A percentile compares a stretch with the other conserved stretches of the same genome.
Conservation (phyloP, 192 early-diverging fungal genomes). For the Coemansia sp. region DNA sequence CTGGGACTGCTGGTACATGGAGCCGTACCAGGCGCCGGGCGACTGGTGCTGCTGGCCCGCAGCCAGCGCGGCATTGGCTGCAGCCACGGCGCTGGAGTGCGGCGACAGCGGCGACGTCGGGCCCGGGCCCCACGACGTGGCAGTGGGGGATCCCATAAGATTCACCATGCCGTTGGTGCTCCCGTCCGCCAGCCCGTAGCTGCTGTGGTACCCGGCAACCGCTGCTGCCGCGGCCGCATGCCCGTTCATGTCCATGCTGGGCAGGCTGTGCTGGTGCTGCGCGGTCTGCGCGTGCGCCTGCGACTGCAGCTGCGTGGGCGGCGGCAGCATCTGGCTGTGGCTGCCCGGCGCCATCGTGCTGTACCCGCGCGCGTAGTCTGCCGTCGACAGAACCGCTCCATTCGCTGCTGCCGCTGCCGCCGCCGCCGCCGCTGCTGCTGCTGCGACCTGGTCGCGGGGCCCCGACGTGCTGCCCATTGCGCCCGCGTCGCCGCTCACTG, state of each 20-base stretch:
- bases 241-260: slow-evolving; percentile 52
- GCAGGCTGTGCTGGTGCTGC: slow-evolving; percentile 45
- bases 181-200: slow-evolving; percentile 51
- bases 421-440: slow-evolving; percentile 32
- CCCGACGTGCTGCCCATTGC: slow-evolving; percentile 30
- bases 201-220: slow-evolving; percentile 47
- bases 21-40: slow-evolving; percentile 39
- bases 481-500: slow-evolving; percentile 18
- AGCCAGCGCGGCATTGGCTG: slow-evolving; percentile 35
- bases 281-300: slow-evolving; percentile 31
- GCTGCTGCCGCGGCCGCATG: slow-evolving; percentile 35
- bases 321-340: slow-evolving; percentile 49
- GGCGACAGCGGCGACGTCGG: slow-evolving; percentile 42
- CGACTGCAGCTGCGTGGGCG: slow-evolving; percentile 37
- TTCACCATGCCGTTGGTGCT: slow-evolving; percentile 38
- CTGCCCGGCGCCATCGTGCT: slow-evolving; percentile 34
- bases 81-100: slow-evolving; percentile 29
- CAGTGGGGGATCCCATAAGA: slow-evolving; percentile 42
- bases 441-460: slow-evolving; percentile 43
- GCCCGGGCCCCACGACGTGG: slow-evolving; percentile 43
- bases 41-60: slow-evolving; percentile 45
- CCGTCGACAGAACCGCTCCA: slow-evolving; percentile 20
- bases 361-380: slow-evolving; percentile 49
- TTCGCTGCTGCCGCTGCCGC: slow-evolving; percentile 29
- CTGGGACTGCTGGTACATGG: slow-evolving; percentile 48